A percentile compares a stretch with the other conserved stretches of the same genome.
These are phyloP conservation scores for Crithidia mellificae DNA, from an alignment of 208 protist species.

Conservation along the genomic window DNA sequence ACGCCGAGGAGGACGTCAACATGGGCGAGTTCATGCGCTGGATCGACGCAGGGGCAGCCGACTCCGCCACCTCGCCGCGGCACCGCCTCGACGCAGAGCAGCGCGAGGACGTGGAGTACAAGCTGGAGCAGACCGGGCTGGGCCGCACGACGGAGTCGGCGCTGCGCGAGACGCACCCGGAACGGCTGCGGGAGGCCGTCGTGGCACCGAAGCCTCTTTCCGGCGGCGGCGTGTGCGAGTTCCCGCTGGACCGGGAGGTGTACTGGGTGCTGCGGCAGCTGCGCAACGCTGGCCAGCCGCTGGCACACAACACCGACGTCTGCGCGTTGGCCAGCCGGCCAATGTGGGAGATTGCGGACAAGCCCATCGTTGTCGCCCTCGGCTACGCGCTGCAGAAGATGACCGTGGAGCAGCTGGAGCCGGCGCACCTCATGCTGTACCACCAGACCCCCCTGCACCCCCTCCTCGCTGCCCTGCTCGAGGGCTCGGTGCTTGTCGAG, in stretches of 20 bases:
- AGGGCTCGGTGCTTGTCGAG: slow-evolving; percentile 56
- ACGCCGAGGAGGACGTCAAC: slow-evolving; percentile 38
- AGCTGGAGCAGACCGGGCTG: slow-evolving; percentile 68
- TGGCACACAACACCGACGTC: slow-evolving; percentile 80
- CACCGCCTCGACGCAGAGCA: slow-evolving; percentile 6
- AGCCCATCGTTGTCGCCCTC: slow-evolving; percentile 71
- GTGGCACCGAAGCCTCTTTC: slow-evolving; percentile 51
- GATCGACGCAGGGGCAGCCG: slow-evolving; percentile 50
- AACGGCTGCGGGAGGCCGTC: slow-evolving; percentile 55
- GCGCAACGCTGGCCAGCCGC: slow-evolving; percentile 63
- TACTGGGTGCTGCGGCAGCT: slow-evolving; percentile 87
- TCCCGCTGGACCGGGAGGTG: slow-evolving; percentile 65
- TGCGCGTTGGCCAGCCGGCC: slow-evolving; percentile 59
- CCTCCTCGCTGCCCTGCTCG: slow-evolving; percentile 65
- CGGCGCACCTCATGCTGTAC: slow-evolving; percentile 82
- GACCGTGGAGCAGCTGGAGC: slow-evolving; percentile 71
- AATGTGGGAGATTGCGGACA: slow-evolving; percentile 51
- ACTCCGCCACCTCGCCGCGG: slow-evolving; percentile 13
- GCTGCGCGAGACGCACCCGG: slow-evolving; percentile 56
- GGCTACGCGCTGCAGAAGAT: slow-evolving; percentile 74
- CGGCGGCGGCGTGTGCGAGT: slow-evolving; percentile 55
- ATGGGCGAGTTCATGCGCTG: slow-evolving; percentile 64
- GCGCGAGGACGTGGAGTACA: slow-evolving; percentile 57
- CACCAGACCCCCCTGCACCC: slow-evolving; percentile 78
- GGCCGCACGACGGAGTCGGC: slow-evolving; percentile 41